These are phyloP conservation scores for Cladosporium cucumerinum DNA, from an alignment of 2,329 filamentous ascomycete genomes.

Conservation along the genomic window DNA sequence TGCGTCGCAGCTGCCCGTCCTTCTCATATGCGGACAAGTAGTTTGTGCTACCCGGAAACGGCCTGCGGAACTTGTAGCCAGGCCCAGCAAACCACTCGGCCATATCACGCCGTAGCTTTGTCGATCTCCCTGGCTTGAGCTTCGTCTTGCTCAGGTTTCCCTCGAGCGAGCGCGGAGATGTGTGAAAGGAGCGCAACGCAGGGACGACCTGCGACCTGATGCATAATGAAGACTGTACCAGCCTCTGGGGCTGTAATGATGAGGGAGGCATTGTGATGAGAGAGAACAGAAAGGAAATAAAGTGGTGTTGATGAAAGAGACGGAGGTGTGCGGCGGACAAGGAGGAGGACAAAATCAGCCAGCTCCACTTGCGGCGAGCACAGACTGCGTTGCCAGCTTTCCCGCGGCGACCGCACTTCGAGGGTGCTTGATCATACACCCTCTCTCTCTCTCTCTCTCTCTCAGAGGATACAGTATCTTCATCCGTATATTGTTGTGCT, in stretches of 20 bases:
- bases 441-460: no score
- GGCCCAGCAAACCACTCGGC: constrained; percentile 58
- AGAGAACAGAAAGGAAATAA: constrained; percentile 12
- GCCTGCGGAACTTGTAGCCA: constrained; percentile 48
- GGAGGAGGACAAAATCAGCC: constrained; percentile 12
- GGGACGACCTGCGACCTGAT: neutral
- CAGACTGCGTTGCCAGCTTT: neutral
- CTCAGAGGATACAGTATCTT: no score
- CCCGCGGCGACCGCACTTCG: constrained; percentile 14
- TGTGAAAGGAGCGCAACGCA: constrained; percentile 12
- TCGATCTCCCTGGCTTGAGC: neutral
- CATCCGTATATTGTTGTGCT: neutral
- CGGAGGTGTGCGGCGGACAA: neutral
- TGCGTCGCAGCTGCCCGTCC: constrained; percentile 46
- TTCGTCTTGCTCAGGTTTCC: constrained; percentile 7
- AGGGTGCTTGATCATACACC: neutral
- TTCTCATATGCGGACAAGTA: constrained; percentile 55
- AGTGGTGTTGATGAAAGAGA: constrained; percentile 6
- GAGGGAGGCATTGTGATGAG: constrained; percentile 14
- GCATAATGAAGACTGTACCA: constrained; percentile 10
- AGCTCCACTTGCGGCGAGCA: constrained; percentile 10
- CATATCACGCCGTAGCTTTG: constrained; percentile 51
- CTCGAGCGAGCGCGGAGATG: neutral
- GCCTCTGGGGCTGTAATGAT: constrained; percentile 11
- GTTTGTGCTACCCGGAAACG: constrained; percentile 51